Conservation (phyloP, 148 eudicot genomes). For the Dysphania ambrosioides region DNA sequence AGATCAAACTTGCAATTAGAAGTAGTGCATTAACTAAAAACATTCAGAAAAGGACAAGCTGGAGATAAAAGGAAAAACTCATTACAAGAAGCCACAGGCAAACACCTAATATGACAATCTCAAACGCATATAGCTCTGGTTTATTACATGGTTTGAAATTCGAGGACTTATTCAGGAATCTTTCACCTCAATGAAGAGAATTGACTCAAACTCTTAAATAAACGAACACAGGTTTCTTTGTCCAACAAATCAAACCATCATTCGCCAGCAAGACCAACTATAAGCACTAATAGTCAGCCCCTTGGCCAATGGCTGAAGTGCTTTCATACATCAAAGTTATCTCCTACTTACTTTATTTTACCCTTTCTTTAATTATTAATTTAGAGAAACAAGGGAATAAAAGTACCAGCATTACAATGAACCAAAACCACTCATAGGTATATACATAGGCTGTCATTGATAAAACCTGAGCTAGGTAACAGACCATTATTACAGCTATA, state of each 20-base stretch:
- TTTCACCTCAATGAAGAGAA: not conserved
- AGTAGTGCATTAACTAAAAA: not conserved
- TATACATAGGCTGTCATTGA: too few relatives aligned
- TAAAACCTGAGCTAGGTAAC: too few relatives aligned
- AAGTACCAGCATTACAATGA: too few relatives aligned
- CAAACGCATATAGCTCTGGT: not conserved
- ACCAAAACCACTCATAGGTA: too few relatives aligned
- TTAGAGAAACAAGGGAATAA: too few relatives aligned
- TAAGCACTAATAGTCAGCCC: too few relatives aligned
- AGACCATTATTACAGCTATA: too few relatives aligned
- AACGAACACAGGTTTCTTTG: not conserved
- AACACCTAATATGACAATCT: not conserved
- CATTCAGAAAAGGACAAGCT: not conserved
- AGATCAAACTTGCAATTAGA: slow-evolving; percentile 11
- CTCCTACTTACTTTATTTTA: too few relatives aligned
- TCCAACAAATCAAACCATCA: not conserved
- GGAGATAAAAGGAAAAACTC: not conserved
- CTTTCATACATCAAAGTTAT: too few relatives aligned
- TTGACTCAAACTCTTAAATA: not conserved
- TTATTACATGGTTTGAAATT: not conserved
- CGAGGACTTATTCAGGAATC: not conserved
- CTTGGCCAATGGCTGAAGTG: too few relatives aligned
- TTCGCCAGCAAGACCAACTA: not conserved
- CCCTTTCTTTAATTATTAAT: too few relatives aligned
- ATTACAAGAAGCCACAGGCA: not conserved